A percentile compares a stretch with the other conserved stretches of the same genome.
These are phyloP conservation scores for Eimeria necatrix DNA, from an alignment of 169 alveolate genomes.

Conservation along the genomic window DNA sequence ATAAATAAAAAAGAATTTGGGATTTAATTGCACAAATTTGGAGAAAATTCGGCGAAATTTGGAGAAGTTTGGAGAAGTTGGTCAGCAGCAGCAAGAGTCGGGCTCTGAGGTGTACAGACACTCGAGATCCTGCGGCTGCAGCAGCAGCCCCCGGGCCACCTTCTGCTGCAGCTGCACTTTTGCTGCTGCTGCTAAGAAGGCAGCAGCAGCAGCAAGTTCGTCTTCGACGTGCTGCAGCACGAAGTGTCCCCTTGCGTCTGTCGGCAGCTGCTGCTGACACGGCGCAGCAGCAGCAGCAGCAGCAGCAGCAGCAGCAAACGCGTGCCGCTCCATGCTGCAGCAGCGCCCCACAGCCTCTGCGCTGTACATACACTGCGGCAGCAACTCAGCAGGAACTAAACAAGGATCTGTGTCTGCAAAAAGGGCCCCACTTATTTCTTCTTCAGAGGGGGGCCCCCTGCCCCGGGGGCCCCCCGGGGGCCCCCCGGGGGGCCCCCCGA, in stretches of 20 bases:
- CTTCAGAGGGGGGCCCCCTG: constrained; percentile 28
- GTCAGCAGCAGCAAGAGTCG: no score
- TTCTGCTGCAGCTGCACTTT: background rate
- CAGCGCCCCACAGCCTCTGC: background rate
- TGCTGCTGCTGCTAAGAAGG: constrained; percentile 1
- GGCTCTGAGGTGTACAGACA: background rate
- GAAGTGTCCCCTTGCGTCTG: background rate
- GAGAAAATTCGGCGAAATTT: no score
- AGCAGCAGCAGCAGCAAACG: background rate
- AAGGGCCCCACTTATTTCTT: background rate
- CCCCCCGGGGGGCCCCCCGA: background rate
- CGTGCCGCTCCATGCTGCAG: constrained; percentile 61
- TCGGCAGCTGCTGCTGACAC: background rate
- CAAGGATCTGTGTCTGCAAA: constrained; percentile 72
- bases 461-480: background rate
- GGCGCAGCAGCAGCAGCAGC: background rate
- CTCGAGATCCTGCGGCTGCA: constrained; percentile 19
- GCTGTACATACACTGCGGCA: constrained; percentile 68
- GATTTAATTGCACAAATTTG: no score
- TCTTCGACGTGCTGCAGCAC: background rate
- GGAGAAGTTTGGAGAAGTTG: no score
- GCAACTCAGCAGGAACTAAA: constrained; percentile 67
- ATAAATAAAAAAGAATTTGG: no score
- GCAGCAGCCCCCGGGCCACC: background rate
- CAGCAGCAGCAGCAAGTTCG: background rate